A percentile compares a stretch with the other conserved stretches of the same genome.
Evolutionary conservation across 2,329 filamentous ascomycete genomes (phyloP).

Genomic region (Colletotrichum sansevieriae): DNA sequence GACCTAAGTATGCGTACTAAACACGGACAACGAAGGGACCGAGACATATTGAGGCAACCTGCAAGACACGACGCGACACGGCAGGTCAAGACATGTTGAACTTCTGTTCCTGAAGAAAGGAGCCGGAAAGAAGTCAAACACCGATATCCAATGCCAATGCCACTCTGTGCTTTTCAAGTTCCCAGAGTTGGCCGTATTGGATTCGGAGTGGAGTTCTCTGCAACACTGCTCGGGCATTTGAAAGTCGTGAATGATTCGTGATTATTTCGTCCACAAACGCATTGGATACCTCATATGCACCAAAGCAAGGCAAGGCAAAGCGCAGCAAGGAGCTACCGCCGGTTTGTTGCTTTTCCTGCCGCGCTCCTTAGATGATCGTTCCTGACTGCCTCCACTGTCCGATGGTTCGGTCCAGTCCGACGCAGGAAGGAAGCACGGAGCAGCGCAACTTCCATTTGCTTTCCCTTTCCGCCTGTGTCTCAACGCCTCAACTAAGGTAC

Average conservation of each 20-base stretch:
- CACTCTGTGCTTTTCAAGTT: background rate
- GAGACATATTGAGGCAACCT: constrained; percentile 1
- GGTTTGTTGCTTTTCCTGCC: background rate
- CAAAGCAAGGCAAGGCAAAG: too few species aligned
- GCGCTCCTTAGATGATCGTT: too few species aligned
- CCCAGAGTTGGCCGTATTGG: constrained; percentile 7
- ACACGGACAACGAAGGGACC: background rate
- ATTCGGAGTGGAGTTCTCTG: constrained; percentile 14
- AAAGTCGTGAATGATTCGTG: constrained; percentile 23
- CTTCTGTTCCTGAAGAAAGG: background rate
- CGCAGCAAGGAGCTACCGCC: constrained; percentile 19
- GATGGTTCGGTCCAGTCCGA: background rate
- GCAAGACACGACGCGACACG: constrained; percentile 2
- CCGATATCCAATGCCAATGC: background rate
- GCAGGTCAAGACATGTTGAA: background rate
- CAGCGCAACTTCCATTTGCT: background rate
- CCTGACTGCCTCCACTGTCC: too few species aligned
- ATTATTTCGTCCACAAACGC: constrained; percentile 21
- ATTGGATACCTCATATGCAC: too few species aligned
- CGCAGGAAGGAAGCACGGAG: background rate
- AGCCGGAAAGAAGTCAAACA: background rate
- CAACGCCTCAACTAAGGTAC: background rate
- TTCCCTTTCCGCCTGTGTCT: background rate
- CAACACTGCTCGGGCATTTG: constrained; percentile 10
- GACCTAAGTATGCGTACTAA: too few species aligned